Percentiles rank a stretch among this genome's conserved stretches.
Evolutionary conservation across 192 early-diverging fungal species (phyloP).

Genomic region (Coemansia reversa): DNA sequence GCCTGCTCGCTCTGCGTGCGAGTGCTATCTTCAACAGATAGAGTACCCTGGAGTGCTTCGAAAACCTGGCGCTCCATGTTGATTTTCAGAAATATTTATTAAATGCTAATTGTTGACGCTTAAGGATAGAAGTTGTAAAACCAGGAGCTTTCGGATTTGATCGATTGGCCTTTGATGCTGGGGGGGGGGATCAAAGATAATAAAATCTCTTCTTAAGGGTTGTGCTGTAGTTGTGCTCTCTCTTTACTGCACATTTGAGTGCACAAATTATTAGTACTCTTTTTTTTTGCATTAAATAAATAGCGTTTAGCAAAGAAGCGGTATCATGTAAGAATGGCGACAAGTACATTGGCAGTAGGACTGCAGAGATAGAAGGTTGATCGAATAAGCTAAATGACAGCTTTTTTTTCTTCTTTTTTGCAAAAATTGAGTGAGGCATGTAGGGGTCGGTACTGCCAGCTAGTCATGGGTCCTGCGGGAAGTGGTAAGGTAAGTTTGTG

Average conservation of each 20-base stretch:
- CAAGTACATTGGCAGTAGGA: too few species aligned
- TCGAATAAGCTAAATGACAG: too few species aligned
- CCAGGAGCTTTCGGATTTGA: not conserved
- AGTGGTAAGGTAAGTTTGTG: slow-evolving; percentile 65
- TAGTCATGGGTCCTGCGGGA: slow-evolving; percentile 96
- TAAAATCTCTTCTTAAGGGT: too few species aligned
- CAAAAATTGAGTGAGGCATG: not conserved
- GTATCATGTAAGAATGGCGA: too few species aligned
- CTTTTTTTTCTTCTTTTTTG: too few species aligned
- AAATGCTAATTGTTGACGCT: too few species aligned
- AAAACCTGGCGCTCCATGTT: slow-evolving; percentile 75
- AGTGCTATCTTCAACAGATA: slow-evolving; percentile 64
- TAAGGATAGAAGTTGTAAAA: too few species aligned
- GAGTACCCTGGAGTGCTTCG: slow-evolving; percentile 66
- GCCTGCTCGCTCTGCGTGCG: slow-evolving; percentile 67
- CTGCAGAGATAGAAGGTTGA: too few species aligned
- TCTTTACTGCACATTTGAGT: not conserved
- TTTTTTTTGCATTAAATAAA: too few species aligned
- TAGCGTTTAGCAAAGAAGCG: too few species aligned
- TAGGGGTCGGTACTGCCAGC: slow-evolving; percentile 79
- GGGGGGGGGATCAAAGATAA: not conserved
- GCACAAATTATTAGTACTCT: not conserved
- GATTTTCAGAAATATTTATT: not conserved
- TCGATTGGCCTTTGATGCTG: not conserved
- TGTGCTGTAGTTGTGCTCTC: too few species aligned